phyloP scores from a whole-genome alignment of 2,329 filamentous ascomycete genomes.

The Davidsoniella eucalypti region DNA sequence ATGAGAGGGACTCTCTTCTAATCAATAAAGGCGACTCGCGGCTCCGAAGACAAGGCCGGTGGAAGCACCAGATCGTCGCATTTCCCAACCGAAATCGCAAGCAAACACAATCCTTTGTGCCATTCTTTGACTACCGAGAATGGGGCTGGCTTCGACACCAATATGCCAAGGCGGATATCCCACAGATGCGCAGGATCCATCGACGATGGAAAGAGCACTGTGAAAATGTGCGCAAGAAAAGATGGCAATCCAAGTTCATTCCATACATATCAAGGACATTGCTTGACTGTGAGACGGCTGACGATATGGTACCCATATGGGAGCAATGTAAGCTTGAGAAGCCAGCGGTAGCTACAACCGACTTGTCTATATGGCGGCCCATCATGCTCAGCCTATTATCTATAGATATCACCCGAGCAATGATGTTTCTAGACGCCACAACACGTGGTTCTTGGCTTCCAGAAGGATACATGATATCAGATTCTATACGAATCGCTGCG shows the following conservation, averaged over 20 bases:
- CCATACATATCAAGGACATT: background rate
- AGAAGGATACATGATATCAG: constrained; percentile 8
- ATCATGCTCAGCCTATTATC: constrained; percentile 4
- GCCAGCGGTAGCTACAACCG: background rate
- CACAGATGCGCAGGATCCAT: constrained; percentile 4
- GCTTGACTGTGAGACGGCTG: constrained; percentile 8
- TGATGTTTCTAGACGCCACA: constrained; percentile 12
- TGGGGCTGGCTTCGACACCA: constrained; percentile 13
- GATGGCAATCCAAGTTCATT: constrained; percentile 1
- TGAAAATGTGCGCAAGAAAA: background rate
- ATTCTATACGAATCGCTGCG: constrained; percentile 4
- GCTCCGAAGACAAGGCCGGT: background rate
- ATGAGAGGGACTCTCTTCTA: background rate
- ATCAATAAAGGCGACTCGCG: background rate
- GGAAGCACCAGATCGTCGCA: constrained; percentile 6
- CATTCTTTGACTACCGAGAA: constrained; percentile 12
- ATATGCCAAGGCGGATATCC: background rate
- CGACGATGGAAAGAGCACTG: constrained; percentile 14
- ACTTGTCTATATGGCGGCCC: constrained; percentile 6
- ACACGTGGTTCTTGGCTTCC: constrained; percentile 6
- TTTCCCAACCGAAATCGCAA: background rate
- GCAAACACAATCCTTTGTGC: constrained; percentile 2
- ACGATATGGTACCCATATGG: constrained; percentile 22
- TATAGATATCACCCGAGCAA: constrained; percentile 2
- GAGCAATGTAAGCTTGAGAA: constrained; percentile 15